Base-by-base conservation (phyloP, 2,329 filamentous ascomycete genomes). In the Meredithiella fracta region DNA sequence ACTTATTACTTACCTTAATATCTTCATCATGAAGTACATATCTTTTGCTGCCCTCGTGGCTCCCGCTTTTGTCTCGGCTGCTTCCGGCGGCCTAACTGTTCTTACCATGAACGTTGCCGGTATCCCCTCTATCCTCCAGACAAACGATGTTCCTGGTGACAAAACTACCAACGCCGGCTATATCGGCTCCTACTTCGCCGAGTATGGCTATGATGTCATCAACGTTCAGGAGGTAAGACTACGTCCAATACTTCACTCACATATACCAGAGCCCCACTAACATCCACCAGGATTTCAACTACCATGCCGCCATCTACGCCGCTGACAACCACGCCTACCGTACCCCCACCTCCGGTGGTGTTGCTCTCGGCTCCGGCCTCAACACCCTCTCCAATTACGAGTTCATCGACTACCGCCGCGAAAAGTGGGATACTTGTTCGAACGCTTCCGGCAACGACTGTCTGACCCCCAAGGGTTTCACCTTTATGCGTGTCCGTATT, bases 391-490 rank as follows among this genome's bases (percentile, higher is more conserved):
- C 80, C 59, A 79, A 77, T 62, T 78, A 72, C 60, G 63, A 73
- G 59, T 85, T 74, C 72, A 65, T 75, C 5, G 72, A 75, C 59
- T 77, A 79, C 60, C 67, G 69, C 47, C 75, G 80, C 14, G 67
- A 73, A 51, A 78, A 80, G 62, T 85, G 82, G 80, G 65, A 70
- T 23, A 68, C 64, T 2, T 83, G 81, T 67, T 78, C 75, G 58
- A 65, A 77, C 62, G 72, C 72, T 37, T 77, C 75, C 0, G 72
- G 72, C 0, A 62, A 65, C 1, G 82, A 85, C 64, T 85, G 82
- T 63, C 67, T 84, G 60, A 84, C 81, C 0, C 82, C 80, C 22
- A 85, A 85, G 66, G 82, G 82, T 14, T 84, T 83, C 65, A 83
- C 80, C 0, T 79, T 79, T 51, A 83, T 85, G 79, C 74, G 79